Evolutionary conservation across 2,329 filamentous ascomycete species (phyloP).

Genomic region (Talaromyces sp.): DNA sequence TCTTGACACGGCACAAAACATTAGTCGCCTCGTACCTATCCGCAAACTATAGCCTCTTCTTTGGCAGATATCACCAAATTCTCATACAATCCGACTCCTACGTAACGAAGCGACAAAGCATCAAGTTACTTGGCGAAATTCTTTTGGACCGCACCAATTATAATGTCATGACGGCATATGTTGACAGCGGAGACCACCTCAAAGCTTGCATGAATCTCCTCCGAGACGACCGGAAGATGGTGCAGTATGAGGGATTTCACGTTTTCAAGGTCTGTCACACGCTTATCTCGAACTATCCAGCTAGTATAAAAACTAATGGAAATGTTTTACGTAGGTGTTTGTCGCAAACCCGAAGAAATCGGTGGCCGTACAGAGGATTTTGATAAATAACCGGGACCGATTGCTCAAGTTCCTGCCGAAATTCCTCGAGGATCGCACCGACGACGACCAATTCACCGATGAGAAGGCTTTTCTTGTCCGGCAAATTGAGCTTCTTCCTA

Average conservation of each 20-base stretch:
- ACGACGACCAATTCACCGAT: constrained; percentile 97
- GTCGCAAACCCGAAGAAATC: constrained; percentile 98
- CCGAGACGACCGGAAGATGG: constrained; percentile 95
- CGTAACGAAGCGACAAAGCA: constrained; percentile 95
- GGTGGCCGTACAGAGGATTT: constrained; percentile 88
- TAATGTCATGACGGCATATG: constrained; percentile 95
- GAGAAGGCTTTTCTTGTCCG: constrained; percentile 96
- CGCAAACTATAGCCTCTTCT: constrained; percentile 91
- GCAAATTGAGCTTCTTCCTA: constrained; percentile 65
- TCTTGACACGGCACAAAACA: constrained; percentile 89
- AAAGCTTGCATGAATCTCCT: constrained; percentile 98
- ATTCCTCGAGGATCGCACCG: constrained; percentile 90
- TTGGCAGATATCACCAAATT: constrained; percentile 80
- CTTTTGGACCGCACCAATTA: constrained; percentile 94
- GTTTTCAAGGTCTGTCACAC: constrained; percentile 73
- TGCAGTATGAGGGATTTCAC: constrained; percentile 98
- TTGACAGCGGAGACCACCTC: constrained; percentile 89
- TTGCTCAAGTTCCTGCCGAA: constrained; percentile 83
- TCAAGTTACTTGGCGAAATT: constrained; percentile 94
- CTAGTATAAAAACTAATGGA: constrained; percentile 22
- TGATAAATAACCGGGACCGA: constrained; percentile 93
- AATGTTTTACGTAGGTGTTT: constrained; percentile 63
- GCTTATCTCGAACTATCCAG: no score
- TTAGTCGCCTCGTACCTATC: constrained; percentile 83
- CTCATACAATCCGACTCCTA: constrained; percentile 92